phyloP scores from a whole-genome alignment of 2,329 filamentous ascomycete species.

The Mycosphaerella sp. region DNA sequence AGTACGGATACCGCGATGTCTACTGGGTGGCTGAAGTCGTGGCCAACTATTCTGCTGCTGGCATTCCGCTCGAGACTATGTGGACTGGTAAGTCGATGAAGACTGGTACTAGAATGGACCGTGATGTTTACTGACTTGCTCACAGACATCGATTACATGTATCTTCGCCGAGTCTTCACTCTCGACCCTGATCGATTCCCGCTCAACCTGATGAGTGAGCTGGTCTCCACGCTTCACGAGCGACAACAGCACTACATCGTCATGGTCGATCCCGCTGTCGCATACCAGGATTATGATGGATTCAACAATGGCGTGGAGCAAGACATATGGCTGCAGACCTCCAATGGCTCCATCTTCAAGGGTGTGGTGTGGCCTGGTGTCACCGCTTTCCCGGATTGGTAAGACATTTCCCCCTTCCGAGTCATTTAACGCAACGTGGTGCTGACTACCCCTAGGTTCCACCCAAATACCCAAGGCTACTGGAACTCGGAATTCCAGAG shows the following conservation, averaged over 20 bases:
- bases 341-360: slow-evolving; percentile 51
- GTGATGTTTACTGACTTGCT: slow-evolving; percentile 17
- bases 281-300: slow-evolving; percentile 44
- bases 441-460: slow-evolving; percentile 44
- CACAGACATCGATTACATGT: slow-evolving; percentile 35
- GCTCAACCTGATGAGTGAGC: slow-evolving; percentile 54
- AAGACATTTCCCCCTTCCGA: not conserved
- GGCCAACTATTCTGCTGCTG: slow-evolving; percentile 56
- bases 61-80: slow-evolving; percentile 64
- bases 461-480: slow-evolving; percentile 55
- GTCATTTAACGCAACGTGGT: not conserved
- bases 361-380: slow-evolving; percentile 71
- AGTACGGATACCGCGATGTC: slow-evolving; percentile 48
- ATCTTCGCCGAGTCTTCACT: slow-evolving; percentile 53
- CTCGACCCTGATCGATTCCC: slow-evolving; percentile 60
- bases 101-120: too few species aligned
- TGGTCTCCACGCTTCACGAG: slow-evolving; percentile 52
- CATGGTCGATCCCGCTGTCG: slow-evolving; percentile 68
- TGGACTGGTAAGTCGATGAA: slow-evolving; percentile 54
- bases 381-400: slow-evolving; percentile 51
- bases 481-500: slow-evolving; percentile 62
- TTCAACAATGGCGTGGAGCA: slow-evolving; percentile 57
- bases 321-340: slow-evolving; percentile 48
- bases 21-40: slow-evolving; percentile 61
- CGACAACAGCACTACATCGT: slow-evolving; percentile 41